Evolutionary conservation across 495 filamentous ascomycete genomes (phyloP), one percentile per base, ranked within the genome.

Genomic region (Collariella sp.): DNA sequence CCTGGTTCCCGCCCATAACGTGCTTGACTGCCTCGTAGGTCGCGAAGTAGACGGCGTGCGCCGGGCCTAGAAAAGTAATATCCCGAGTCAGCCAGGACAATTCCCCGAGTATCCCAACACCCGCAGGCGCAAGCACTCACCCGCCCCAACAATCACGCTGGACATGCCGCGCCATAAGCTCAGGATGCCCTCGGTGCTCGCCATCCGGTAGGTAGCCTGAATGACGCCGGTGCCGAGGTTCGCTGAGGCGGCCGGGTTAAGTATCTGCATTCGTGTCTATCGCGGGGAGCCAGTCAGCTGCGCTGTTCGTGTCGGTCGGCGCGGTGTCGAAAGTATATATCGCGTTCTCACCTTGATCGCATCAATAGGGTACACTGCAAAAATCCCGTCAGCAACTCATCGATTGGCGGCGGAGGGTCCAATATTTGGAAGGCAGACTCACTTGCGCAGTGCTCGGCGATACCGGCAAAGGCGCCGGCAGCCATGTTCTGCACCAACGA

Each of bases 11-110:
- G 61, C 93, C 93, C 73, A 95, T 90, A 35, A 89, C 66, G 54
- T 97, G 90, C 76, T 99, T 97, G 54, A 97, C 93, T 16, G 86
- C 80, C 74, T 99, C 93, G 65, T 97, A 99, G 49, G 93, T 96
- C 40, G 88, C 89, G 68, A 99, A 99, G 68, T 99, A 97, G 42
- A 97, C 89, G 18, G 93, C 93, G 64, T 99, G 93, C 44, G 93
- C 93, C 56, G 93, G 93, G 58, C 91, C 93, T 96, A 50, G 52
- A n/a, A n/a, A n/a, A 56, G 46, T 64, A 68, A 56, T n/a, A n/a
- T n/a, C n/a, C n/a, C 51, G 0, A 7, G 24, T 67, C 52, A 66
- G 57, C 54, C 58, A 29, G 63, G 46, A 51, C 13, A 34, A 22
- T 22, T 31, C 38, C 50, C 46, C 18, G 43, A 60, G 38, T 55